These are phyloP conservation scores for Cymbidium sinense DNA, from an alignment of 106 monocot species.

Conservation along the genomic window DNA sequence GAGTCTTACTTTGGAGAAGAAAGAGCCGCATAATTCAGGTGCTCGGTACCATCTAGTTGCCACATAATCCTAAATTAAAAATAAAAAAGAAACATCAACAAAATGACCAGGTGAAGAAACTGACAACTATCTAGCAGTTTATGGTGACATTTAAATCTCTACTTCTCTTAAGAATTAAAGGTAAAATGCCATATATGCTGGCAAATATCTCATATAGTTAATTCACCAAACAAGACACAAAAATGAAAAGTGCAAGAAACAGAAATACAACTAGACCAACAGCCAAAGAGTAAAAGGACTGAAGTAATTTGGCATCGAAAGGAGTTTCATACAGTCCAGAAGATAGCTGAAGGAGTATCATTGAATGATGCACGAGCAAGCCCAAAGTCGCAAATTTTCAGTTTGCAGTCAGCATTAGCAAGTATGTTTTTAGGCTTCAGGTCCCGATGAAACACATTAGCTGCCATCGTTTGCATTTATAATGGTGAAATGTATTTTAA, in stretches of 20 bases:
- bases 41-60: constrained; percentile 67
- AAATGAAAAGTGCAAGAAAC: neutral
- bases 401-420: constrained; percentile 63
- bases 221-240: neutral
- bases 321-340: constrained; percentile 48
- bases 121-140: neutral
- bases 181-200: neutral
- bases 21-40: constrained; percentile 60
- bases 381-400: constrained; percentile 63
- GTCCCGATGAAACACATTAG: constrained; percentile 56
- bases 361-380: constrained; percentile 57
- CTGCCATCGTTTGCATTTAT: constrained; percentile 5
- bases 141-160: neutral
- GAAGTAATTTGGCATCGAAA: neutral
- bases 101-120: constrained; percentile 5
- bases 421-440: constrained; percentile 67
- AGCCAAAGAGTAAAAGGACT: neutral
- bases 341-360: constrained; percentile 59
- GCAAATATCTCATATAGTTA: neutral
- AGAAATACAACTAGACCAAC: neutral
- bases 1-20: constrained; percentile 50
- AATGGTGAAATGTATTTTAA: neutral
- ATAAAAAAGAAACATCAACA: neutral
- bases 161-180: neutral
- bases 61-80: constrained; percentile 38